Conservation (phyloP, 495 filamentous ascomycete species). For the Schizothecium vesticola region DNA sequence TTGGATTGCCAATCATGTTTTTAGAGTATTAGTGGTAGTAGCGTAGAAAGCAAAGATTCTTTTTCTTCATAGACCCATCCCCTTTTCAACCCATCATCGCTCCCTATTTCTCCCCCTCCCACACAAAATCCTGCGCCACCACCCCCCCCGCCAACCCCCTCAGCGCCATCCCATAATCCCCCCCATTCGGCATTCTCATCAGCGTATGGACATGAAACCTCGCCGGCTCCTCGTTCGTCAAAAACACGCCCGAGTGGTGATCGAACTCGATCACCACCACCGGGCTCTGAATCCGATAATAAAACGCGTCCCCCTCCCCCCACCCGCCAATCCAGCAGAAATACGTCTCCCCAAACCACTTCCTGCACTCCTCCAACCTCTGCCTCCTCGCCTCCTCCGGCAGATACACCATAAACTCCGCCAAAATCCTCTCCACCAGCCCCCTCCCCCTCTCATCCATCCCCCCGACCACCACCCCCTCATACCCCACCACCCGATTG, state of each 20-base stretch:
- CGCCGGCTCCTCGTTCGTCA: slow-evolving; percentile 64
- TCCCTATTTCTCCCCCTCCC: slow-evolving; percentile 25
- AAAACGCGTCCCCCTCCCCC: slow-evolving; percentile 63
- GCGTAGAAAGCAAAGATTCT: not conserved
- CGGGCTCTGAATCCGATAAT: slow-evolving; percentile 70
- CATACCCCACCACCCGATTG: slow-evolving; percentile 69
- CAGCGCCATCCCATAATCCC: slow-evolving; percentile 62
- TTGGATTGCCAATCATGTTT: not conserved
- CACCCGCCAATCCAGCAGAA: slow-evolving; percentile 71
- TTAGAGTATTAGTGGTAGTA: not conserved
- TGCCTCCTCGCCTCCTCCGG: slow-evolving; percentile 47
- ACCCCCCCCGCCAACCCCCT: slow-evolving; percentile 22
- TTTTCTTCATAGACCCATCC: not conserved
- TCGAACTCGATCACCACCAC: slow-evolving; percentile 72
- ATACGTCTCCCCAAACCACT: slow-evolving; percentile 59
- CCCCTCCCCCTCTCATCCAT: slow-evolving; percentile 45
- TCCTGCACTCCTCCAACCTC: slow-evolving; percentile 47
- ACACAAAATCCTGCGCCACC: slow-evolving; percentile 38
- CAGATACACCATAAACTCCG: slow-evolving; percentile 60
- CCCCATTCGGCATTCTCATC: slow-evolving; percentile 63
- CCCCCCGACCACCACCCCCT: slow-evolving; percentile 51
- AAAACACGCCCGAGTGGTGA: slow-evolving; percentile 72
- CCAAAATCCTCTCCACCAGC: slow-evolving; percentile 50
- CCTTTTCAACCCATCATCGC: not conserved
- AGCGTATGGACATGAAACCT: slow-evolving; percentile 76